A percentile compares a stretch with the other conserved stretches of the same genome.
phyloP scores from a whole-genome alignment of 2,329 filamentous ascomycete species.

The Magnaporthiopsis rhizophila region DNA sequence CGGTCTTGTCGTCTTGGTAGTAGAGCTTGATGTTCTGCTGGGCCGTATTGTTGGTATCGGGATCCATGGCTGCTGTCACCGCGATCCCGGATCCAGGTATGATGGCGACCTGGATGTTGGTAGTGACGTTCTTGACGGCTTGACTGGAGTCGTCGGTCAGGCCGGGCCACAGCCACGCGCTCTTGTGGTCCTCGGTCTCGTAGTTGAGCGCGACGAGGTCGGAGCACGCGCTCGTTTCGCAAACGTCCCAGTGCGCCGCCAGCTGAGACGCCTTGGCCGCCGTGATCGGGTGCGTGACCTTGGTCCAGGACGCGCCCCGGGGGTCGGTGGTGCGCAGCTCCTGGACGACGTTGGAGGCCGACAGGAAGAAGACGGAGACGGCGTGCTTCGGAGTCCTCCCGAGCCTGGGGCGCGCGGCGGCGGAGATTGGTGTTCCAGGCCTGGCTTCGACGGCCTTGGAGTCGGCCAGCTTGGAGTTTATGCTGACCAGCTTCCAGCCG shows the following conservation, averaged over 20 bases:
- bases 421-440: neutral
- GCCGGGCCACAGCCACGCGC: neutral
- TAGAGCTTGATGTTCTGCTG: neutral
- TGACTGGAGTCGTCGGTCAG: neutral
- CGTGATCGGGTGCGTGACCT: neutral
- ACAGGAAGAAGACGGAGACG: neutral
- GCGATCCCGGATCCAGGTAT: constrained; percentile 1
- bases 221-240: neutral
- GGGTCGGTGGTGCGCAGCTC: neutral
- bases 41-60: neutral
- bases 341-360: neutral
- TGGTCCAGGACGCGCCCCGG: constrained; percentile 1
- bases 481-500: neutral
- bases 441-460: neutral
- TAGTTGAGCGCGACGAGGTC: neutral
- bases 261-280: neutral
- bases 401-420: neutral
- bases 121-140: neutral
- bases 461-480: neutral
- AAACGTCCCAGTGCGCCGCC: constrained; percentile 4
- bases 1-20: neutral
- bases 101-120: neutral
- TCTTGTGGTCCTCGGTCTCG: neutral
- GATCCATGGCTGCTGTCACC: neutral
- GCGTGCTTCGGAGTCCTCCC: neutral